Base-by-base conservation (phyloP, 768 basidiomycete genomes). In the Serendipita sp. region DNA sequence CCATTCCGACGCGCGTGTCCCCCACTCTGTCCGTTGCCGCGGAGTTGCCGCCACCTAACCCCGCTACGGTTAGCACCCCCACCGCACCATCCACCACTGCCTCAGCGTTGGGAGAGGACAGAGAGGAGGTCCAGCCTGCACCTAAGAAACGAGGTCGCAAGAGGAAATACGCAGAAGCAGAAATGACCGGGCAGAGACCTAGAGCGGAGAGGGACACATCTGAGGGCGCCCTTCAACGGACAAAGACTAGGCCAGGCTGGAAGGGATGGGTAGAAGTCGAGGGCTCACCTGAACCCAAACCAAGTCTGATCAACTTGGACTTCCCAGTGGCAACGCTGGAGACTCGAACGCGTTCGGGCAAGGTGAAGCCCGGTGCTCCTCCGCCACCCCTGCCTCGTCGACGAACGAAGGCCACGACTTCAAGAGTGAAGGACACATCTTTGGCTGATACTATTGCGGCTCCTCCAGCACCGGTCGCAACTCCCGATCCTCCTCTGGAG, bases 201-300 rank as follows among this genome's bases (percentile, higher is more conserved):
- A 23, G 55, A n/a, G n/a, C 18, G 55, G 55, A 29, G 27, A 10
- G 29, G 34, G 27, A 31, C 16, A 60, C 55, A 10, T 31, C 27
- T 3, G 27, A 31, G n/a, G 36, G 36, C 33, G 29, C 55, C n/a
- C 27, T 8, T 31, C 36, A 31, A 36, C 27, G 36, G 18, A 10
- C 27, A 31, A 60, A 60, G 55, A 29, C 55, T 4, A 23, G 55
- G 16, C 55, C 55, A 5, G 55, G 55, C 16, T 60, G 55, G 55
- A 60, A 60, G 33, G 55, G 55, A 10, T 60, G 55, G 55, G 55
- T 60, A 34, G 55, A 60, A 34, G 55, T 60, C 27, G 55, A 60
- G 34, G 55, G 55, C 33, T 60, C 55, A 60, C 55, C 55, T 8
- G 55, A 60, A 29, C 55, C 55, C n/a, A 60, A 10, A 34, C 27